Percentiles rank a stretch among this genome's conserved stretches.
Evolutionary conservation across 768 basidiomycete species (phyloP).

Genomic region (Mycena venus): DNA sequence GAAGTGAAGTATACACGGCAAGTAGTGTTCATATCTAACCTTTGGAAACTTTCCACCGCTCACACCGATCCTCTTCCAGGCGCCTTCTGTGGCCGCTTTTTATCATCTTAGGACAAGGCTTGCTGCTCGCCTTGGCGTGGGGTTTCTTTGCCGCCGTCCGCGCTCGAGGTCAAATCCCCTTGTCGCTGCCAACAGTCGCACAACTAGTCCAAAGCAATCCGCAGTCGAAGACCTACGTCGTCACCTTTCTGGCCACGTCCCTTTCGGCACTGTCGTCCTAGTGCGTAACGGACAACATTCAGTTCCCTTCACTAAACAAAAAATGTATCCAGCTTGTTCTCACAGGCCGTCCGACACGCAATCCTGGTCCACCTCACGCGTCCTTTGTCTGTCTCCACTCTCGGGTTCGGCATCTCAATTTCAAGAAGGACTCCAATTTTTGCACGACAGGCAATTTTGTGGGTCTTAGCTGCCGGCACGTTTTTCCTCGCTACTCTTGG

Average conservation of each 20-base stretch:
- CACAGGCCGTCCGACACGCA: neutral
- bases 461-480: neutral
- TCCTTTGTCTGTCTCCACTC: neutral
- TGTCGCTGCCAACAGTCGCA: neutral
- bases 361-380: neutral
- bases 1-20: too few relatives aligned
- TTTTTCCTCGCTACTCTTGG: constrained; percentile 13
- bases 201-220: neutral
- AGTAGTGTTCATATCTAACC: too few relatives aligned
- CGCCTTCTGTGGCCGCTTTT: too few relatives aligned
- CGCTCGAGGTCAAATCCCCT: neutral
- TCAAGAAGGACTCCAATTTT: neutral
- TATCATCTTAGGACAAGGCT: too few relatives aligned
- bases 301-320: too few relatives aligned
- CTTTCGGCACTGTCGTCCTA: neutral
- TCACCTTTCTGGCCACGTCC: neutral
- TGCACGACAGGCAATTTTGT: neutral
- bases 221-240: neutral
- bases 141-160: neutral
- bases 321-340: neutral
- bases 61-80: too few relatives aligned
- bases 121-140: neutral
- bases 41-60: too few relatives aligned
- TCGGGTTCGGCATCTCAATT: constrained; percentile 9
- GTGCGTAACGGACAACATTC: neutral